Evolutionary conservation across 2,329 filamentous ascomycete species (phyloP).

Genomic region (Pseudopithomyces maydicus): DNA sequence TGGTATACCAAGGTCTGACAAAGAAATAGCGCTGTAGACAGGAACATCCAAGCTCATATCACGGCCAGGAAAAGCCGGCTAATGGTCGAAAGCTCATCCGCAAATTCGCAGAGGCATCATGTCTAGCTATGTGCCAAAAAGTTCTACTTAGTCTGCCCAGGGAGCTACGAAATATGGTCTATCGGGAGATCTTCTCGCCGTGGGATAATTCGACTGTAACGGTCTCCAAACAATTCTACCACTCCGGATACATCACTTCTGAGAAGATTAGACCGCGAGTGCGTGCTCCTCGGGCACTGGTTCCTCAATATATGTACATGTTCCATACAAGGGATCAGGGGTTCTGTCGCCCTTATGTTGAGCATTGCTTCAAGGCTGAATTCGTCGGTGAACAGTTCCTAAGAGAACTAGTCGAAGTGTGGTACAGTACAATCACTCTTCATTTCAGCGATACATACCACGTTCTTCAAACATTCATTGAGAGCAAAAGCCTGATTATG

Average conservation of each 20-base stretch:
- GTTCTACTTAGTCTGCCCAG: too few species aligned
- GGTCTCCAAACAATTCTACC: too few species aligned
- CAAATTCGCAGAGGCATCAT: too few species aligned
- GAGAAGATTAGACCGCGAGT: too few species aligned
- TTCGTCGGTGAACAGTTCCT: not conserved
- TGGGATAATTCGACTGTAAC: not conserved
- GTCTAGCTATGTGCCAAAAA: too few species aligned
- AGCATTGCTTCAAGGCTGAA: not conserved
- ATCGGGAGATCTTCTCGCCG: not conserved
- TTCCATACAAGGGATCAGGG: not conserved
- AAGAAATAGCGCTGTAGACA: too few species aligned
- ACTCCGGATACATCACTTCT: too few species aligned
- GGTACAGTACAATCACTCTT: not conserved
- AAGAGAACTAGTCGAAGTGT: not conserved
- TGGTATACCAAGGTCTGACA: too few species aligned
- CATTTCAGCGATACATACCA: not conserved
- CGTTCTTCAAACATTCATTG: not conserved
- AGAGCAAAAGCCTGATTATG: not conserved
- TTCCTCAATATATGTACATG: not conserved
- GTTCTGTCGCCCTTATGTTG: not conserved
- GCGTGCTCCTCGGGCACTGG: not conserved
- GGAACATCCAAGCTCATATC: too few species aligned
- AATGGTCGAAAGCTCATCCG: too few species aligned
- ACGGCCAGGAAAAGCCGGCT: too few species aligned
- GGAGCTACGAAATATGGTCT: not conserved